phyloP scores from a whole-genome alignment of 352 stramenopile species.

The Phytophthora sojae region DNA sequence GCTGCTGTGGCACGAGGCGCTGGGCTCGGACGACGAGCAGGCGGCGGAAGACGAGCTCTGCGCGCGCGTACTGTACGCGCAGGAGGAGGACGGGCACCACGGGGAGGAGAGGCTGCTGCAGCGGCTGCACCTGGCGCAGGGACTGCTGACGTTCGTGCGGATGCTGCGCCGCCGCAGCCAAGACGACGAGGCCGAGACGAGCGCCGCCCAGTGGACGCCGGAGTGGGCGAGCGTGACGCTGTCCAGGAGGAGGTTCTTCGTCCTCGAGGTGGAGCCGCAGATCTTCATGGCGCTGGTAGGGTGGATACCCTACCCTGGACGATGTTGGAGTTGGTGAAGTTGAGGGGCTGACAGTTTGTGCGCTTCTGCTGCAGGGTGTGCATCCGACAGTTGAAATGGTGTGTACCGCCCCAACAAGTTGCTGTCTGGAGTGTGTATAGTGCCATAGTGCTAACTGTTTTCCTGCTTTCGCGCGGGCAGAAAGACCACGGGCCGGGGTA shows the following conservation, averaged over 20 bases:
- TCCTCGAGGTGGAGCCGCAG: slow-evolving; percentile 64
- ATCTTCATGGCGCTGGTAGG: slow-evolving; percentile 69
- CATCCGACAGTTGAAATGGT: slow-evolving; percentile 43
- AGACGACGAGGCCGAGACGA: neutral
- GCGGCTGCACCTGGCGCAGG: slow-evolving; percentile 60
- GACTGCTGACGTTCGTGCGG: slow-evolving; percentile 59
- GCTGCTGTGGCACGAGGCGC: slow-evolving; percentile 67
- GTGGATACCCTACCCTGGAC: neutral
- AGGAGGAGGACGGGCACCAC: neutral
- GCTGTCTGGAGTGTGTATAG: neutral
- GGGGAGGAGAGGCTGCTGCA: slow-evolving; percentile 35
- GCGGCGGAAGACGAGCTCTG: slow-evolving; percentile 60
- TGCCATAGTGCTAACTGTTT: neutral
- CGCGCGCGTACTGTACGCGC: slow-evolving; percentile 54
- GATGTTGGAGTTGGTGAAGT: neutral
- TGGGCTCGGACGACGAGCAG: slow-evolving; percentile 76
- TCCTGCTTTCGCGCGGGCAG: slow-evolving; percentile 15
- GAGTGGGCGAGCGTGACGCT: slow-evolving; percentile 62
- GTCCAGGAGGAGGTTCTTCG: slow-evolving; percentile 45
- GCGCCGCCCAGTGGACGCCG: neutral
- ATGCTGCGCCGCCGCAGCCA: slow-evolving; percentile 29
- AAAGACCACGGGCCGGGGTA: slow-evolving; percentile 48
- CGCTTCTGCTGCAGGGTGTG: slow-evolving; percentile 35
- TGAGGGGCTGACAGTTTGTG: neutral
- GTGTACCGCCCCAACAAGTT: neutral